Evolutionary conservation across 768 basidiomycete species (phyloP), one percentile per base, ranked within the genome.

Genomic region (Hysterangium stoloniferum): DNA sequence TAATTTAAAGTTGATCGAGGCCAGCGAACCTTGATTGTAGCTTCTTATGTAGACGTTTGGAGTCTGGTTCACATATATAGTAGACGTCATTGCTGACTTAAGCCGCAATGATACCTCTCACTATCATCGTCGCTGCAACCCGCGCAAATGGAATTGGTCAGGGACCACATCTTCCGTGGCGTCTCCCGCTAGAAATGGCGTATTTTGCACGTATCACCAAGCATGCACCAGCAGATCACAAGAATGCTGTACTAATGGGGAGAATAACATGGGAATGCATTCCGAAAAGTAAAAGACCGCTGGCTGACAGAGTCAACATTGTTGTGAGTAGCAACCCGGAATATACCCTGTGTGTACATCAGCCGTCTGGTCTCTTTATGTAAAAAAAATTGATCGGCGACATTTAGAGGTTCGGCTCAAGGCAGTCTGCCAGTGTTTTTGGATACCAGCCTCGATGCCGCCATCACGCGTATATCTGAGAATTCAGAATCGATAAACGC

Each of bases 201-300:
- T 96, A 95, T 66, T 99, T 99, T 64, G 82, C 84, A n/a, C 74
- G 77, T 47, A 82, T 84, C 62, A 88, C 88, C 28, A 77, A 78
- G 5, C 68, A 64, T 33, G 77, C 80, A 28, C 78, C 81, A 5
- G 66, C 72, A 32, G 75, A 71, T 5, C 62, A 60, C 38, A 68
- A 63, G 52, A 98, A 97, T 66, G 80, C 77, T 1, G 84, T 97
- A 17, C 70, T 97, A 49, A 97, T 99, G 95, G 96, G 96, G 11
- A 76, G 95, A 50, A 92, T 88, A 61, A 95, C 93, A 12, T 99
- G 96, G 96, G 92, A 97, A 68, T 89, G 89, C 63, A 97, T 99
- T 48, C 95, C 96, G 6, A 56, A 61, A 17, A 87, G 81, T 63
- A 87, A 85, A 67, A 74, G 86, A 55, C 96, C 96, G 4, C 74